These are phyloP conservation scores for Prunus armeniaca DNA, from an alignment of 306 rosid species.

Conservation along the genomic window DNA sequence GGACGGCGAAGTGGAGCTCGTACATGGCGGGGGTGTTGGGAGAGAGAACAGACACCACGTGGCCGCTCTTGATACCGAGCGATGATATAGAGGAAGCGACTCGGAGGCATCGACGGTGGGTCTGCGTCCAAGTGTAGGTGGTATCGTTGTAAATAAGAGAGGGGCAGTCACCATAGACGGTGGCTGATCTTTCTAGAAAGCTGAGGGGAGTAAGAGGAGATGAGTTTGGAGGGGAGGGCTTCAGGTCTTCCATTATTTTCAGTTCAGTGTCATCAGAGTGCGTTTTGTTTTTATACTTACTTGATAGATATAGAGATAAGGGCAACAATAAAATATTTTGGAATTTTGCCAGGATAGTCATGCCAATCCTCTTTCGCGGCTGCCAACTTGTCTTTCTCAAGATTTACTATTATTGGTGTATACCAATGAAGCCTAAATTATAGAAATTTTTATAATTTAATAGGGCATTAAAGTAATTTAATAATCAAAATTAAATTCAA, in stretches of 20 bases:
- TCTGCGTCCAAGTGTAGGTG: constrained; percentile 53
- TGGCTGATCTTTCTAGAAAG: constrained; percentile 53
- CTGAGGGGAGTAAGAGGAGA: constrained; percentile 50
- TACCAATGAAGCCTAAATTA: no score
- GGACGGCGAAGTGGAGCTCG: constrained; percentile 75
- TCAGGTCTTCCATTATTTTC: constrained; percentile 28
- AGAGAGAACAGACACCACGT: constrained; percentile 58
- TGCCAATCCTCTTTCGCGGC: no score
- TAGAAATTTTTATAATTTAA: no score
- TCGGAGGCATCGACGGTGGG: constrained; percentile 59
- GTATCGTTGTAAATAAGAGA: constrained; percentile 39
- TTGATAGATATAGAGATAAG: no score
- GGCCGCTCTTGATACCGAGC: constrained; percentile 24
- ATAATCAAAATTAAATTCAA: no score
- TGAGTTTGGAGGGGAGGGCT: constrained; percentile 38
- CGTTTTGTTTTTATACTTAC: no score
- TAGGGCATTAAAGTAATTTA: no score
- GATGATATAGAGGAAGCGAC: constrained; percentile 54
- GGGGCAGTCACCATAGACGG: constrained; percentile 35
- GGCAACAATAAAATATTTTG: no score
- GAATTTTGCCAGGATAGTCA: no score
- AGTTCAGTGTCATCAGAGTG: not conserved
- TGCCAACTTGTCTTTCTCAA: no score
- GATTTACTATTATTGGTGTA: no score
- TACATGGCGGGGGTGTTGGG: constrained; percentile 69